These are phyloP conservation scores for Pelargonium myrrhifolium DNA, from an alignment of 441 rosid genomes.

Conservation along the genomic window DNA sequence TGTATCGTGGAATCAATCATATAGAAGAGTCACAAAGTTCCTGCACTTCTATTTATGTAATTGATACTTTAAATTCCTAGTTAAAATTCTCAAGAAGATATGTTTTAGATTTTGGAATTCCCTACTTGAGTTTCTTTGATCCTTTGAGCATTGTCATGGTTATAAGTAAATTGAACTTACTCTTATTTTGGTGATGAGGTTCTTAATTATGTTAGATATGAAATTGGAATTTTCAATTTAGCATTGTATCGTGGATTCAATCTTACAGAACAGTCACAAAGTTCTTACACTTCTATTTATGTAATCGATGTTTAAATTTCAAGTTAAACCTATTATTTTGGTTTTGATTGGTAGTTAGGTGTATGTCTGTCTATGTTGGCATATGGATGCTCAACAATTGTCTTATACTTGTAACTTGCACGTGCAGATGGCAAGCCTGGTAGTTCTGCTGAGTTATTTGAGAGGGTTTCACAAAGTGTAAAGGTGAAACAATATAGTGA, in stretches of 20 bases:
- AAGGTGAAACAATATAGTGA: conserved; percentile 71
- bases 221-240: background rate
- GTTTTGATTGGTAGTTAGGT: background rate
- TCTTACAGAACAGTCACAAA: background rate
- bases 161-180: background rate
- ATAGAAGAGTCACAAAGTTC: background rate
- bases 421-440: conserved; percentile 51
- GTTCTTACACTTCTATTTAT: background rate
- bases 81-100: background rate
- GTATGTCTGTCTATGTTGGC: background rate
- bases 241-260: background rate
- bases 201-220: background rate
- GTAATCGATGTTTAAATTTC: background rate
- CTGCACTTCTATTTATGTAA: background rate
- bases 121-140: background rate
- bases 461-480: conserved; percentile 68
- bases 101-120: background rate
- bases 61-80: background rate
- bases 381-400: background rate
- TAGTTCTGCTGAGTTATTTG: conserved; percentile 59
- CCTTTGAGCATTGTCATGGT: background rate
- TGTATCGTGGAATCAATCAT: background rate
- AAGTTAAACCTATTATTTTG: background rate
- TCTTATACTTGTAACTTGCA: conserved; percentile 5
- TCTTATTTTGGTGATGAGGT: background rate